Conservation (phyloP, 441 rosid genomes). For the Croton setiger region DNA sequence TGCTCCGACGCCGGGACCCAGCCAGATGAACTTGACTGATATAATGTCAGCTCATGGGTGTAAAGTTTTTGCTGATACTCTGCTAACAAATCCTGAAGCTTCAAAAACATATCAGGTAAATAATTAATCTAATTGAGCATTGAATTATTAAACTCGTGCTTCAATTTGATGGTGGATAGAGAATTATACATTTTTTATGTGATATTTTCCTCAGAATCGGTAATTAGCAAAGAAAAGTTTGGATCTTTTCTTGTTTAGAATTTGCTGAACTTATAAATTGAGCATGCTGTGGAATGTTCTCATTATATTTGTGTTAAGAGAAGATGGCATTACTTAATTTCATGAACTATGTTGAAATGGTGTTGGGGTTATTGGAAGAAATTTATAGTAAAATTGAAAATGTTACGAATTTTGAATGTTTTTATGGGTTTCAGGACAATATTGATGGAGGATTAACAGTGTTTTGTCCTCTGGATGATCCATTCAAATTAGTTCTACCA, state of each 20-base stretch:
- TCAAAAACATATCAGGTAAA: conserved; percentile 62
- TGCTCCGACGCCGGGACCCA: conserved; percentile 83
- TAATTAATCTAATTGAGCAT: neutral
- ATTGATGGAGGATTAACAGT: conserved; percentile 88
- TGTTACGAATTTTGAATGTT: conserved; percentile 6
- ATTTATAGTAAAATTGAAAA: neutral
- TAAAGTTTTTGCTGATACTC: conserved; percentile 78
- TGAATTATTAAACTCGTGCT: neutral
- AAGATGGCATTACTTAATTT: neutral
- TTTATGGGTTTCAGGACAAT: conserved; percentile 44
- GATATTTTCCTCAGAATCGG: neutral
- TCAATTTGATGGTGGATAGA: neutral
- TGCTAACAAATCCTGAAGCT: conserved; percentile 59
- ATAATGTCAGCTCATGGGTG: conserved; percentile 94
- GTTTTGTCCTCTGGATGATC: conserved; percentile 88
- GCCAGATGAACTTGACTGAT: conserved; percentile 58
- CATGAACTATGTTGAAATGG: neutral
- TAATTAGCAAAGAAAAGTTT: neutral
- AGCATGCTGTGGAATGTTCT: neutral
- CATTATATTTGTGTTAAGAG: neutral
- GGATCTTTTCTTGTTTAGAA: neutral
- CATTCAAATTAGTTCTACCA: conserved; percentile 84
- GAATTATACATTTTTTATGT: neutral
- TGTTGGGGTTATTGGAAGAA: neutral
- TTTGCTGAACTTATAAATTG: neutral